Base-by-base conservation (phyloP, 2,329 filamentous ascomycete genomes). In the Fusarium buxicola region DNA sequence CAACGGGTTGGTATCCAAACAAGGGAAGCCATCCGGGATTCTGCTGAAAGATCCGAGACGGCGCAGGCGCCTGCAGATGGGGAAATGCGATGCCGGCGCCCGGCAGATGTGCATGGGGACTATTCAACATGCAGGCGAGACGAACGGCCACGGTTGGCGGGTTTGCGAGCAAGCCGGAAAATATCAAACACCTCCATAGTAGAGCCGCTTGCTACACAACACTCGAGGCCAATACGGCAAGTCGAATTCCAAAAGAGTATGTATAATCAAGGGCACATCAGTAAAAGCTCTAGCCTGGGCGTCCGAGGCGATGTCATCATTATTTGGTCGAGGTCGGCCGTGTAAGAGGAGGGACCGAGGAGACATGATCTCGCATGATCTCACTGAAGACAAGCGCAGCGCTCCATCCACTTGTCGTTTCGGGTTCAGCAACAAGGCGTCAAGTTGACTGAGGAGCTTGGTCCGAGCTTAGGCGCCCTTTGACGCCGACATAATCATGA, bases 71-170 rank as follows among this genome's bases (percentile, higher is more conserved):
- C 47, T 65, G 55, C 65, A 69, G 60, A 65, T 68, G 64, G 58
- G 51, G 66, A 66, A 68, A 55, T 58, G 45, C 58, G 58, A 68
- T 69, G 68, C 68, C 62, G 59, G 51, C 43, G 61, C 46, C 55
- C 68, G 65, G 68, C 58, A 71, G 62, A 68, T 71, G 58, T 49
- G 49, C 52, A 56, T 58, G 56, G 53, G 53, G 52, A 52, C 45
- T 30, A 32, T 51, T 48, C 45, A 41, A 39, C 47, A 41, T 56
- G 46, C 58, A 68, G 57, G 58, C 47, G 43, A 60, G 62, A 68
- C 60, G 62, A 70, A 69, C 56, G 56, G 55, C 51, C 48, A 53
- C 58, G 46, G 43, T 46, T 53, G 55, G 60, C 45, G 65, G 55
- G 50, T 58, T 63, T 57, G 38, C 27, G 28, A 35, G 34, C 31